Evolutionary conservation across 192 early-diverging fungal genomes (phyloP).

Genomic region (Chytriomyces sp.): DNA sequence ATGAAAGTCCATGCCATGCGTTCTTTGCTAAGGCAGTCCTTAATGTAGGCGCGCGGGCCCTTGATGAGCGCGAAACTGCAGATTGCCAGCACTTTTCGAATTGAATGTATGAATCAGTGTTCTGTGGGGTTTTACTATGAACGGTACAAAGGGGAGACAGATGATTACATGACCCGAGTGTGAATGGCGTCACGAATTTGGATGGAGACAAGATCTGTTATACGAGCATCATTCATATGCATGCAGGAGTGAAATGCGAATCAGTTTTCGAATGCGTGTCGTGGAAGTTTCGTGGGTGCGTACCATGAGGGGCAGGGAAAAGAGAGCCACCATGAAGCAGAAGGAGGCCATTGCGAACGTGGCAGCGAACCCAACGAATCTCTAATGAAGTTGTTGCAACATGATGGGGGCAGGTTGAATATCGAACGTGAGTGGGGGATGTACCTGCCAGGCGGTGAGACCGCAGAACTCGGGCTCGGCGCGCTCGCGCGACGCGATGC

Average conservation of each 20-base stretch:
- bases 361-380: conserved; percentile 41
- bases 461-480: conserved; percentile 49
- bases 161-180: conserved; percentile 46
- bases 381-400: conserved; percentile 13
- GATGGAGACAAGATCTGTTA: conserved; percentile 34
- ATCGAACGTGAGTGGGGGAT: not conserved
- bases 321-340: conserved; percentile 50
- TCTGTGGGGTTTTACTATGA: not conserved
- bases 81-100: conserved; percentile 20
- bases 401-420: not conserved
- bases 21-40: conserved; percentile 76
- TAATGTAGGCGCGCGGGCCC: conserved; percentile 78
- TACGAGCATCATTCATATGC: too few species aligned
- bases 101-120: not conserved
- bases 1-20: conserved; percentile 77
- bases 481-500: conserved; percentile 22
- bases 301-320: conserved; percentile 43
- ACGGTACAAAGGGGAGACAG: not conserved
- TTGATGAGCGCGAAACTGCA: conserved; percentile 75
- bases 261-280: not conserved
- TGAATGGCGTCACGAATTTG: conserved; percentile 51
- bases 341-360: conserved; percentile 40
- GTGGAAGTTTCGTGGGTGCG: not conserved
- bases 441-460: conserved; percentile 44
- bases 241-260: too few species aligned